phyloP scores from a whole-genome alignment of 352 stramenopile species.

The Thraustochytrium sp. region DNA sequence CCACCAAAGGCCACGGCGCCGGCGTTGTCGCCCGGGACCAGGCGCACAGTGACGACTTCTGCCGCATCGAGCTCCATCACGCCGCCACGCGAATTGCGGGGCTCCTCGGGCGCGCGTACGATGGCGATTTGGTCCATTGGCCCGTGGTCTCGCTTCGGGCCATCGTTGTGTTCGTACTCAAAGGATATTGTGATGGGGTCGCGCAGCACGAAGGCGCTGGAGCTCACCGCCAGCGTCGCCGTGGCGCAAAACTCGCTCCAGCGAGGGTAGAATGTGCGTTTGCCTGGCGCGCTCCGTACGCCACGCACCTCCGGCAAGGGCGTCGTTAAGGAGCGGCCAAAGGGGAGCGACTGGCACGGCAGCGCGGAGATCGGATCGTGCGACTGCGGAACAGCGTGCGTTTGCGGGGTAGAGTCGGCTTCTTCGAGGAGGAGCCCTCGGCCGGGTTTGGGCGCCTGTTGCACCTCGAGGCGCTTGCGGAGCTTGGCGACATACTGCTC shows the following conservation, averaged over 20 bases:
- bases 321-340: too few relatives aligned
- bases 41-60: neutral
- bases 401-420: neutral
- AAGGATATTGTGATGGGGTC: neutral
- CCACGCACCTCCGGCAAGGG: too few relatives aligned
- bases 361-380: neutral
- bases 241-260: constrained; percentile 24
- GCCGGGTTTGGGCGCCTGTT: neutral
- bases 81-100: neutral
- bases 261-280: neutral
- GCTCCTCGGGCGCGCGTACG: neutral
- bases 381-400: neutral
- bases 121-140: neutral
- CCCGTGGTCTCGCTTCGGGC: neutral
- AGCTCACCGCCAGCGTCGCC: neutral
- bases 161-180: constrained; percentile 9
- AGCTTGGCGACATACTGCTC: neutral
- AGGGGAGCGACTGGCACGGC: neutral
- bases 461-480: neutral
- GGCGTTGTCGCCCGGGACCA: neutral
- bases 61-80: neutral
- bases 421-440: neutral
- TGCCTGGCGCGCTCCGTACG: neutral
- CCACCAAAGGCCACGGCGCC: neutral
- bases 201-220: neutral